Conservation (phyloP, 2,329 filamentous ascomycete species). For the Neodidymelliopsis sp. region DNA sequence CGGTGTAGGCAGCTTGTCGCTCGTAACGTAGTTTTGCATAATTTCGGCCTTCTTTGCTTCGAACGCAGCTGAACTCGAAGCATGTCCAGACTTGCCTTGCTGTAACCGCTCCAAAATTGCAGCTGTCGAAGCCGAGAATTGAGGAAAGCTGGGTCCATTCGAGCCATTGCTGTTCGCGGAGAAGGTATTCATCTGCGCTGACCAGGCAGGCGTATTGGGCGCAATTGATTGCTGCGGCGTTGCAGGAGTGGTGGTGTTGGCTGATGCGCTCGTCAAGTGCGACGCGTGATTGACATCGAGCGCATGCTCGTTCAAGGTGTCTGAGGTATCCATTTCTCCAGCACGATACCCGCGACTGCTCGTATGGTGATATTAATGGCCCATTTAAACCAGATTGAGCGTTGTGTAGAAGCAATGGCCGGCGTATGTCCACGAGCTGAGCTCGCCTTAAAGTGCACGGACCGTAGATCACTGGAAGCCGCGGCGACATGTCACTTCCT, state of each 20-base stretch:
- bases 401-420: conserved; percentile 11
- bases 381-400: conserved; percentile 7
- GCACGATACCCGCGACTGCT: conserved; percentile 22
- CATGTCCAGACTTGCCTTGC: conserved; percentile 42
- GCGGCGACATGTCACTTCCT: conserved; percentile 5
- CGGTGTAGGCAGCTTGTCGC: conserved; percentile 52
- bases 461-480: conserved; percentile 15
- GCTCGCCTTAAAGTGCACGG: conserved; percentile 15
- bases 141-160: conserved; percentile 31
- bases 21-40: conserved; percentile 55
- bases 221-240: conserved; percentile 31
- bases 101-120: conserved; percentile 51
- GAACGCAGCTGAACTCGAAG: conserved; percentile 51
- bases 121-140: conserved; percentile 51
- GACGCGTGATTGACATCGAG: conserved; percentile 30
- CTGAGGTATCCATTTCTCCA: conserved; percentile 30
- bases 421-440: conserved; percentile 8
- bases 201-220: conserved; percentile 34
- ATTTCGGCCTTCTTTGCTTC: conserved; percentile 57
- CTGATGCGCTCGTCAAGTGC: conserved; percentile 23
- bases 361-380: conserved; percentile 12
- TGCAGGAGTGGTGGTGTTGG: conserved; percentile 28
- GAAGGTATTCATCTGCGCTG: conserved; percentile 38
- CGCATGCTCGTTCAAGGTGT: conserved; percentile 12
- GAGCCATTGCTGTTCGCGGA: conserved; percentile 13